These are phyloP conservation scores for Globisporangium cylindrosporum DNA, from an alignment of 352 stramenopile genomes.

Conservation along the genomic window DNA sequence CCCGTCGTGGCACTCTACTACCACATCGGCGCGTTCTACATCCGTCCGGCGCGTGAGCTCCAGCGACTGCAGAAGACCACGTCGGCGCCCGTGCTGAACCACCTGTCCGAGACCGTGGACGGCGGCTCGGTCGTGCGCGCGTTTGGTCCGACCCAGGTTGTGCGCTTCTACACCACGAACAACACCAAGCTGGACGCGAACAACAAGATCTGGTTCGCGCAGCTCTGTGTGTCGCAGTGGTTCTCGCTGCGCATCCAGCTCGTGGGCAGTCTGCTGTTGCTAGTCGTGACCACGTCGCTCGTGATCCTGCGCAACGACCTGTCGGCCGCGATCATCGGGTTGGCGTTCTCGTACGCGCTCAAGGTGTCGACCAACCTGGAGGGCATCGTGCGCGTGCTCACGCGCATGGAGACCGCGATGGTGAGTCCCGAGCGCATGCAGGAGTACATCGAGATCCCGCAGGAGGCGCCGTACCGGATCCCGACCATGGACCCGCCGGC, in stretches of 20 bases:
- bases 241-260: conserved; percentile 59
- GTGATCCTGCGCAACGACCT: conserved; percentile 30
- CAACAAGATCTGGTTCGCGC: conserved; percentile 37
- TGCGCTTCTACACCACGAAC: conserved; percentile 36
- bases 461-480: conserved; percentile 18
- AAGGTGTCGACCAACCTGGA: conserved; percentile 51
- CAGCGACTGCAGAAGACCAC: conserved; percentile 48
- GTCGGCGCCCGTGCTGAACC: conserved; percentile 15
- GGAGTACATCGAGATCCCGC: conserved; percentile 54
- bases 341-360: conserved; percentile 83
- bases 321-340: conserved; percentile 55
- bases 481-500: conserved; percentile 31
- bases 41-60: conserved; percentile 48
- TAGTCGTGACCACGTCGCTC: conserved; percentile 56
- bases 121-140: conserved; percentile 13
- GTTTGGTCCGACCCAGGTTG: conserved; percentile 21
- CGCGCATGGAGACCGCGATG: conserved; percentile 48
- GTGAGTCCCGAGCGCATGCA: conserved; percentile 81
- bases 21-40: conserved; percentile 38
- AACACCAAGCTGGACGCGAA: conserved; percentile 30
- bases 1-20: conserved; percentile 85
- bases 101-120: not conserved
- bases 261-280: conserved; percentile 82
- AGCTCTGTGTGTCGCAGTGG: conserved; percentile 43
- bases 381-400: conserved; percentile 36